Evolutionary conservation across 176 grass and related monocot genomes (phyloP), one percentile per base, ranked within the genome.

Genomic region (Chloris gayana): DNA sequence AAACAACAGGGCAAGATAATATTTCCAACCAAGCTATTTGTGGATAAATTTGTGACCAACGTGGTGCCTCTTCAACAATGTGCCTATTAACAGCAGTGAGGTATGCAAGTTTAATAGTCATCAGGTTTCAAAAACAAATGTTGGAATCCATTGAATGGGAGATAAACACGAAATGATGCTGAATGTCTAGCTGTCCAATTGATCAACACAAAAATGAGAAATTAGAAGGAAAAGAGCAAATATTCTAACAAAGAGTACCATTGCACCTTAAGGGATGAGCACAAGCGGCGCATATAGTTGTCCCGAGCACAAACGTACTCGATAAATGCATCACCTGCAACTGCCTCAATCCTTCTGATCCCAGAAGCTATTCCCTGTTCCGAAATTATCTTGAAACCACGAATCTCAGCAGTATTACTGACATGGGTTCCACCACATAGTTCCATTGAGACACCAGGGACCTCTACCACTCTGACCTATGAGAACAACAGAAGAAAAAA

Each of bases 341-440:
- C 92, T 64, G 92, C 95, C 75, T 98, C 95, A 22, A 94, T 98
- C 54, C 95, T 88, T 85, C 95, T 94, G 74, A 93, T 33, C 80
- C 95, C 95, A 87, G 92, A 98, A 81, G 95, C 92, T 86, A 98
- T 94, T 59, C 95, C 92, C 33, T 98, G 95, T 81, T 98, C 95
- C 38, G 90, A 94, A 22, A 94, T 93, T 89, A 98, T 87, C 86
- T 90, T 98, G 78, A 98, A 98, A 47, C 95, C 95, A 75, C 92
- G 92, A 41, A 98, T 91, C 73, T 94, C 92, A 63, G 86, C 85
- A 63, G 95, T 94, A 91, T 93, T 98, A 64, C 64, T 87, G 19
- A 98, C 95, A 85, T 94, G 95, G 76, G 95, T 98, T 53, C 95
- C 95, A 76, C 95, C 92, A 81, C 95, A 94, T 15, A 98, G 84